Conservation (phyloP, 495 filamentous ascomycete species). For the Cairneyella variabilis region DNA sequence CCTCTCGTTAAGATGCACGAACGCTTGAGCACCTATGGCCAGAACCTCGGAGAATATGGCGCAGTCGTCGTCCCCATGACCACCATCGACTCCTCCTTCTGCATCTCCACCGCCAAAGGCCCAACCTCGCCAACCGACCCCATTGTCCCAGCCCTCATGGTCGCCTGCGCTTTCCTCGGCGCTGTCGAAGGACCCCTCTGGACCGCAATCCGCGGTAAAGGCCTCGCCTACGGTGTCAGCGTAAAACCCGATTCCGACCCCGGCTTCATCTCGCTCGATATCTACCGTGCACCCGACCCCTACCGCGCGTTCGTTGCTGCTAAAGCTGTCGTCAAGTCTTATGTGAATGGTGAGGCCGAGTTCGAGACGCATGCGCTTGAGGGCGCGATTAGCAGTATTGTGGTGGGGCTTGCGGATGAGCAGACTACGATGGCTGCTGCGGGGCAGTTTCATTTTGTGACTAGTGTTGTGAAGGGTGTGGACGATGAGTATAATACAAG, state of each 20-base stretch:
- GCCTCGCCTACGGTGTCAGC: constrained; percentile 81
- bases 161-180: constrained; percentile 87
- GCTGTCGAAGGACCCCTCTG: constrained; percentile 92
- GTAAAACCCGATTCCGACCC: constrained; percentile 72
- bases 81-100: constrained; percentile 90
- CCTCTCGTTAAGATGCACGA: constrained; percentile 45
- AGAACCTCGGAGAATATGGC: constrained; percentile 62
- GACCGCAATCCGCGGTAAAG: constrained; percentile 85
- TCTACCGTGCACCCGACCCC: constrained; percentile 86
- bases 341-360: constrained; percentile 51
- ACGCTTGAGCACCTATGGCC: constrained; percentile 68
- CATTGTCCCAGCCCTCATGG: constrained; percentile 74
- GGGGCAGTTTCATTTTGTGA: constrained; percentile 75
- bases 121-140: constrained; percentile 72
- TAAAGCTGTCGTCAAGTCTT: constrained; percentile 68
- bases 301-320: constrained; percentile 80
- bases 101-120: constrained; percentile 68
- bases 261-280: constrained; percentile 73
- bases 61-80: constrained; percentile 85
- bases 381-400: constrained; percentile 84
- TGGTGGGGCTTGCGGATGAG: constrained; percentile 78
- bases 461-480: constrained; percentile 72
- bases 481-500: constrained; percentile 73
- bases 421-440: constrained; percentile 78
- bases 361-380: constrained; percentile 85